A percentile compares a stretch with the other conserved stretches of the same genome.
Conservation (phyloP, 2,329 filamentous ascomycete species). For the Aplosporella prunicola region DNA sequence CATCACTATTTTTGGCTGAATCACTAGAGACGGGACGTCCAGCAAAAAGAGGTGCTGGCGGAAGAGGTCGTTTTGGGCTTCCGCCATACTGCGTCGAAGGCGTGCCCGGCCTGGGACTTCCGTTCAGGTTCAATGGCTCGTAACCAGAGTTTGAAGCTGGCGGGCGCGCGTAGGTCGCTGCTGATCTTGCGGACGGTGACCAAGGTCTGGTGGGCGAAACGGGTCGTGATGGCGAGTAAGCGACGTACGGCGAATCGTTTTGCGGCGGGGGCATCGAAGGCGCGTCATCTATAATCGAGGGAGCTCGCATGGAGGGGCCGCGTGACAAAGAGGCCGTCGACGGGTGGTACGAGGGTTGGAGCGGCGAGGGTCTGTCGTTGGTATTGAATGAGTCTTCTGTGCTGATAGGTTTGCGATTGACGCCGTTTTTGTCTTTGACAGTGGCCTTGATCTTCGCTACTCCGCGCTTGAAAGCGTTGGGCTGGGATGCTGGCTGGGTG, state of each 20-base stretch:
- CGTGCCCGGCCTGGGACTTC: constrained; percentile 80
- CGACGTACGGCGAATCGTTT: constrained; percentile 46
- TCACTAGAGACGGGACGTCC: constrained; percentile 38
- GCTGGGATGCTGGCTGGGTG: constrained; percentile 15
- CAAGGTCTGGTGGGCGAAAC: constrained; percentile 35
- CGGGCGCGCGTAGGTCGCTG: constrained; percentile 58
- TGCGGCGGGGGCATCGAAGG: constrained; percentile 47
- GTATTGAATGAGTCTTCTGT: constrained; percentile 23
- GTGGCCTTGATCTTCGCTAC: constrained; percentile 21
- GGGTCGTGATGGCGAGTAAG: constrained; percentile 51
- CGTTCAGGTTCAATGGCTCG: constrained; percentile 82
- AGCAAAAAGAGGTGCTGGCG: constrained; percentile 78
- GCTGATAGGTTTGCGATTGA: constrained; percentile 14
- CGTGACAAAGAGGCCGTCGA: constrained; percentile 34
- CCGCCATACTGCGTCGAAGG: constrained; percentile 83
- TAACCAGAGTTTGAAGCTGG: constrained; percentile 64
- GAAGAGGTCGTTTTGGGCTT: constrained; percentile 76
- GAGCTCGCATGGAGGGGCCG: constrained; percentile 37
- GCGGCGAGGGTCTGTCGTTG: constrained; percentile 32
- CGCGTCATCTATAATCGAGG: constrained; percentile 42
- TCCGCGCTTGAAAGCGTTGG: constrained; percentile 16
- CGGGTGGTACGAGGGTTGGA: constrained; percentile 41
- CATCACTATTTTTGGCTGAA: constrained; percentile 42
- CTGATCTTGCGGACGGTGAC: constrained; percentile 43
- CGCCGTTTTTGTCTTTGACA: constrained; percentile 18